Conservation (phyloP, 1,284 basidiomycete genomes). For the Melanopsichium pennsylvanicum region DNA sequence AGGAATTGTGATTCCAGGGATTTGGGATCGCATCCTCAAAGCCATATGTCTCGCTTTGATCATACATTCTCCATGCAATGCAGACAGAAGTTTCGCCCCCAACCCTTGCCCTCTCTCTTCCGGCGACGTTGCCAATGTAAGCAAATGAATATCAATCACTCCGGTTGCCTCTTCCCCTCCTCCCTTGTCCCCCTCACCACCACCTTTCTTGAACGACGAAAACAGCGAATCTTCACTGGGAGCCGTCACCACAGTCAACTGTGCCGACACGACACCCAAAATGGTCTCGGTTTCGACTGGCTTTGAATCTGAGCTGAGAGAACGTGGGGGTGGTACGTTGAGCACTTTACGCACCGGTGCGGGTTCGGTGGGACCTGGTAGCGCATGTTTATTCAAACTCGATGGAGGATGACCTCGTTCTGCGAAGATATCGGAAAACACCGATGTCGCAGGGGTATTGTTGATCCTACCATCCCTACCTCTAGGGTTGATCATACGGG, state of each 20-base stretch:
- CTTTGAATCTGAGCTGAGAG: not conserved
- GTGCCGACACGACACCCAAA: slow-evolving; percentile 53
- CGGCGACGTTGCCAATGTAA: slow-evolving; percentile 50
- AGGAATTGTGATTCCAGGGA: not conserved
- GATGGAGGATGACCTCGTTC: slow-evolving; percentile 15
- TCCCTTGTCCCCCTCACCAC: no score
- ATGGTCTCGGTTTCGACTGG: slow-evolving; percentile 44
- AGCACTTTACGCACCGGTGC: slow-evolving; percentile 50
- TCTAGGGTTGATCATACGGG: slow-evolving; percentile 18
- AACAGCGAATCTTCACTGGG: slow-evolving; percentile 24
- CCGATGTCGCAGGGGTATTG: slow-evolving; percentile 46
- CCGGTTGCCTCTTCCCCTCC: slow-evolving; percentile 11
- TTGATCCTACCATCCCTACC: slow-evolving; percentile 25
- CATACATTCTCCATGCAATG: slow-evolving; percentile 42
- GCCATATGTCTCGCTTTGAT: slow-evolving; percentile 21
- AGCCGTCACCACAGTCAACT: slow-evolving; percentile 17
- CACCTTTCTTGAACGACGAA: not conserved
- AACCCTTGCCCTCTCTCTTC: slow-evolving; percentile 55
- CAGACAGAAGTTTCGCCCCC: slow-evolving; percentile 47
- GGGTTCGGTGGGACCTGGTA: slow-evolving; percentile 49
- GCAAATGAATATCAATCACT: slow-evolving; percentile 45
- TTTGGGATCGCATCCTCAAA: slow-evolving; percentile 6
- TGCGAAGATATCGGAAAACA: slow-evolving; percentile 35
- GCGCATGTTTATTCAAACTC: slow-evolving; percentile 14
- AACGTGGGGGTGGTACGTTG: slow-evolving; percentile 36